phyloP scores from a whole-genome alignment of 2,329 filamentous ascomycete species.

The Colletotrichum horii region DNA sequence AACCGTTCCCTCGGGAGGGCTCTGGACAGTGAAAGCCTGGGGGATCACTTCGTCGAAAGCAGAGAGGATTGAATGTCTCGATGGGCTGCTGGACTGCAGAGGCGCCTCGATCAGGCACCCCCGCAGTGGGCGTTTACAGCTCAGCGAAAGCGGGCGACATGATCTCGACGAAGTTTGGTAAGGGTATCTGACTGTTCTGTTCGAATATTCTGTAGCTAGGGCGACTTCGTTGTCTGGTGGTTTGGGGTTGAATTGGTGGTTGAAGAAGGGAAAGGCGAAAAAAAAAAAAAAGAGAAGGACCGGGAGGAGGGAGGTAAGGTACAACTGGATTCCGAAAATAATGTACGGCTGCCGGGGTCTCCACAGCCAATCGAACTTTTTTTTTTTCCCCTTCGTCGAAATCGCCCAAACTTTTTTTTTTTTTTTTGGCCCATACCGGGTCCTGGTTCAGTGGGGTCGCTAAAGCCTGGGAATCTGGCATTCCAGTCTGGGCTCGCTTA shows the following conservation, averaged over 20 bases:
- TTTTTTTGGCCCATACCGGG: conserved; percentile 28
- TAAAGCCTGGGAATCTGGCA: neutral
- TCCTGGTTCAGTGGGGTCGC: neutral
- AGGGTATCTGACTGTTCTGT: conserved; percentile 35
- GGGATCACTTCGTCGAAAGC: conserved; percentile 66
- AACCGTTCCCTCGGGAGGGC: conserved; percentile 32
- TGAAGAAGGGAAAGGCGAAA: conserved; percentile 29
- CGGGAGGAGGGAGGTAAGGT: conserved; percentile 24
- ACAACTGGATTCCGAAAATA: conserved; percentile 24
- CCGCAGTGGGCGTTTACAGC: conserved; percentile 92
- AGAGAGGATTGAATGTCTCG: conserved; percentile 64
- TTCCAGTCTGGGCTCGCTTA: conserved; percentile 14
- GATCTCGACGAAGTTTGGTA: conserved; percentile 75
- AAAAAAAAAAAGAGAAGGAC: conserved; percentile 28
- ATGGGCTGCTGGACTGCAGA: conserved; percentile 87
- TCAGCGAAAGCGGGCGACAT: conserved; percentile 78
- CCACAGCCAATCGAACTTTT: conserved; percentile 17
- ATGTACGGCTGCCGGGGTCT: conserved; percentile 9
- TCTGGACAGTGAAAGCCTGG: conserved; percentile 56
- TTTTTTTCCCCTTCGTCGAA: neutral
- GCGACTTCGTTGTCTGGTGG: conserved; percentile 71
- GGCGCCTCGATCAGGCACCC: conserved; percentile 49
- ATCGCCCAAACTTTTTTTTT: conserved; percentile 25
- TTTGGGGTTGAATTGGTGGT: conserved; percentile 36
- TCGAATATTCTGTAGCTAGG: conserved; percentile 29